Base-by-base conservation (phyloP, 1,139 yeast species). In the Nakaseomyces delphensis region DNA sequence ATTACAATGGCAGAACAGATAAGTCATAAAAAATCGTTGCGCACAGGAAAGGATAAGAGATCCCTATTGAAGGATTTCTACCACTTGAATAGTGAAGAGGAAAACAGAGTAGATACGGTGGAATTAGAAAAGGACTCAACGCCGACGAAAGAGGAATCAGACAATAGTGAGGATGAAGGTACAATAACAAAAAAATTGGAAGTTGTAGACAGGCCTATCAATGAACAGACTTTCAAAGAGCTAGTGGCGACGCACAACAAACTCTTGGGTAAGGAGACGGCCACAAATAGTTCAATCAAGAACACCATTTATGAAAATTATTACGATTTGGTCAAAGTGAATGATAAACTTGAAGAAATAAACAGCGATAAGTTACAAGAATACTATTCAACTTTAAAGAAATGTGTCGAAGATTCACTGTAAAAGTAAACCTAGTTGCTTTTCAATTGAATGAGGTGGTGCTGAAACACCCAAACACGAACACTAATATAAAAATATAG, bases 251-350 rank as follows among this genome's bases (percentile, higher is more conserved):
- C 61, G 4, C 73, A 71, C 27, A 71, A 70, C 47, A 55, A 50
- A 10, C 61, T 72, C 6, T 60, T 67, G 16, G 63, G 68, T 7
- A 64, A 65, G 44, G 66, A 71, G 45, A 68, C 69, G 21, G 60
- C 67, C 18, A 69, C 70, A 38, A 70, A 69, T 44, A 66, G 71
- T 24, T 68, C 70, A 28, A 70, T 71, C 39, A 71, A 72, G 46
- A 70, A 72, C 32, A 71, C 73, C 39, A 70, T 73, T 9, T 72
- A 73, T 51, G 73, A 72, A 53, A 71, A 73, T 48, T 73, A 72
- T 57, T 71, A 70, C 52, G 77, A 73, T 45, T 55, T 73, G 43
- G 70, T 71, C 45, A 69, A 69, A 46, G 66, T 72, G 32, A 70
- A 70, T 46, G 68, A 68, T 33, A 65, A 70, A 18, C 48, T 70